These are phyloP conservation scores for Orbilia blumenaviensis DNA, from an alignment of 2,329 filamentous ascomycete species.

Conservation along the genomic window DNA sequence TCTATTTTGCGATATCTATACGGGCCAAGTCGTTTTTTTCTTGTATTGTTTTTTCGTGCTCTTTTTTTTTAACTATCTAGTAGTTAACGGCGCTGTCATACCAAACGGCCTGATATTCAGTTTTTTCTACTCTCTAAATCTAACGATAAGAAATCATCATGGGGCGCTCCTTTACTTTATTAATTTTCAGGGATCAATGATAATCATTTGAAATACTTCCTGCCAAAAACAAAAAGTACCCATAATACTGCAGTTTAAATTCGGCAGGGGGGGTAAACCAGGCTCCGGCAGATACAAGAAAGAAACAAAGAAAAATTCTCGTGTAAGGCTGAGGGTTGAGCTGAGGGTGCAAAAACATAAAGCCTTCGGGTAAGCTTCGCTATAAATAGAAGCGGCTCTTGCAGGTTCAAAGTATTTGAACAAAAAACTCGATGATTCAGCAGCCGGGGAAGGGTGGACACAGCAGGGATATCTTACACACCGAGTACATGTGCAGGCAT, in stretches of 20 bases:
- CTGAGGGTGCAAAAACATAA: background rate
- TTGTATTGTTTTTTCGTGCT: background rate
- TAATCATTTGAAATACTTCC: conserved; percentile 5
- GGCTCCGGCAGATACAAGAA: too few species aligned
- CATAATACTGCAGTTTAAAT: background rate
- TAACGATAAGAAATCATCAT: conserved; percentile 33
- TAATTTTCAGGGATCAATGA: conserved; percentile 10
- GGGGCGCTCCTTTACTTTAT: conserved; percentile 12
- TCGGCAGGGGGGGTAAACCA: too few species aligned
- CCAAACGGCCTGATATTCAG: conserved; percentile 4
- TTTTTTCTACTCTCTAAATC: conserved; percentile 20
- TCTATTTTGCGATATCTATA: conserved; percentile 2
- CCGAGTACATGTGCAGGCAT: background rate
- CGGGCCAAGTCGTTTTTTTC: conserved; percentile 14
- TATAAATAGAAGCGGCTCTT: conserved; percentile 14
- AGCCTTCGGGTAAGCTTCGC: background rate
- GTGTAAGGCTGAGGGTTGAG: background rate
- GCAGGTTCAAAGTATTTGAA: background rate
- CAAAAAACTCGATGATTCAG: too few species aligned
- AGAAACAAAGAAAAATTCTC: too few species aligned
- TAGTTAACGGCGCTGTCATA: conserved; percentile 40
- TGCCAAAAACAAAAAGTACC: background rate
- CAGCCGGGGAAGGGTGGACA: background rate
- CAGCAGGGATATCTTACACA: background rate
- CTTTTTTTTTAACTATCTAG: background rate